phyloP scores from a whole-genome alignment of 495 filamentous ascomycete species.

The Aspergillus conjunctus region DNA sequence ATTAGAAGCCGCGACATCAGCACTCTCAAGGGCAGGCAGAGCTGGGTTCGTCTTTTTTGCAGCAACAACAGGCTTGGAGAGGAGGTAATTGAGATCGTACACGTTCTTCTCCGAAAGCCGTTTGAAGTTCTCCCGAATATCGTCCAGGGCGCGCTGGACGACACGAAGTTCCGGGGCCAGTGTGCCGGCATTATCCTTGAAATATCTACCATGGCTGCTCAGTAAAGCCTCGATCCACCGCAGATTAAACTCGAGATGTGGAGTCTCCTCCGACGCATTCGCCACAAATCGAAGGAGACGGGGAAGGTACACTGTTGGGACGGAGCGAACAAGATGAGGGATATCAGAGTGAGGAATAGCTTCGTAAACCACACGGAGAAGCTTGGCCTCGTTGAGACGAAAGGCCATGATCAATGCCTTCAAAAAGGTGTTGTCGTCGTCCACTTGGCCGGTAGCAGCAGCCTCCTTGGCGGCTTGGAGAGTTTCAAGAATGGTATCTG shows the following conservation, averaged over 20 bases:
- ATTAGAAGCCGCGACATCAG: conserved; percentile 23
- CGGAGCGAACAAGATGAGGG: conserved; percentile 69
- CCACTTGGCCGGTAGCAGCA: conserved; percentile 30
- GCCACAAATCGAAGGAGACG: conserved; percentile 83
- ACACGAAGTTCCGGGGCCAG: conserved; percentile 80
- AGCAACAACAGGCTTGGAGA: conserved; percentile 47
- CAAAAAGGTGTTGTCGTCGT: conserved; percentile 72
- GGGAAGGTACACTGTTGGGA: conserved; percentile 85
- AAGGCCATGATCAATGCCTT: conserved; percentile 97
- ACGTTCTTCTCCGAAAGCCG: conserved; percentile 82
- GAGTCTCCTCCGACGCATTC: conserved; percentile 81
- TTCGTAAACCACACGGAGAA: conserved; percentile 85
- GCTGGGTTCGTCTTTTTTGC: conserved; percentile 35
- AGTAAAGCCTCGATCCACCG: conserved; percentile 88
- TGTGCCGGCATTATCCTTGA: conserved; percentile 74
- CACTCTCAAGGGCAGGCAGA: conserved; percentile 33
- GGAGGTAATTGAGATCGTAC: conserved; percentile 82
- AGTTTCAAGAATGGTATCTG: conserved; percentile 72
- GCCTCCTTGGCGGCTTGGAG: conserved; percentile 54
- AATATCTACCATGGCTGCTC: conserved; percentile 75
- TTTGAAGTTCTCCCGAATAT: conserved; percentile 73
- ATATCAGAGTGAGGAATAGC: conserved; percentile 76
- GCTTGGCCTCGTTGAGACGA: conserved; percentile 77
- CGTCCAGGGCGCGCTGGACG: conserved; percentile 72
- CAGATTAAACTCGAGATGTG: conserved; percentile 91